Evolutionary conservation across 106 monocot genomes (phyloP).

Genomic region (Narthecium ossifragum): DNA sequence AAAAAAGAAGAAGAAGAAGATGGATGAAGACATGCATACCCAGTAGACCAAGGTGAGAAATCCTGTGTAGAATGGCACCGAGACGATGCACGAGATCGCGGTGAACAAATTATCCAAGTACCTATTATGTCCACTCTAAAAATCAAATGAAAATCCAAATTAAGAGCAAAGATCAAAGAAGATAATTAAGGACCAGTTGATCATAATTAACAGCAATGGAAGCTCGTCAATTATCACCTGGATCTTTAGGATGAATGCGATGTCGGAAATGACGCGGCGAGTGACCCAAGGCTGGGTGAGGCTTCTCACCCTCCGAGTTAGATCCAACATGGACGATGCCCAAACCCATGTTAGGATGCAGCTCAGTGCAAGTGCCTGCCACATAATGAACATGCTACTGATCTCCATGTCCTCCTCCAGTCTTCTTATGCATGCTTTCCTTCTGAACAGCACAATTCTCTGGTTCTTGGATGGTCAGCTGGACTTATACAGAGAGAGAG

Average conservation of each 20-base stretch:
- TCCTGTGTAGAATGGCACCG: slow-evolving; percentile 93
- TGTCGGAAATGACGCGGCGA: slow-evolving; percentile 51
- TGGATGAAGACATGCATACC: slow-evolving; percentile 30
- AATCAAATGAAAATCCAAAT: slow-evolving; percentile 3
- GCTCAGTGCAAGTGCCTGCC: slow-evolving; percentile 55
- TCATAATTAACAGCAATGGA: neutral
- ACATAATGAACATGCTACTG: slow-evolving; percentile 24
- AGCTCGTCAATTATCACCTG: slow-evolving; percentile 36
- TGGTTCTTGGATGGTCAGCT: too few relatives aligned
- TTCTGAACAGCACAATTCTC: too few relatives aligned
- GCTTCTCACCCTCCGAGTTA: slow-evolving; percentile 51
- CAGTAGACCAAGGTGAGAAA: slow-evolving; percentile 90
- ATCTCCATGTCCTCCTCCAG: slow-evolving; percentile 22
- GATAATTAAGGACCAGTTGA: too few relatives aligned
- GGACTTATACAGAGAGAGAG: too few relatives aligned
- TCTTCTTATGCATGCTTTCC: too few relatives aligned
- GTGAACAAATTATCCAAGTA: slow-evolving; percentile 75
- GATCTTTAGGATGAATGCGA: slow-evolving; percentile 39
- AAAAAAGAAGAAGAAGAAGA: neutral
- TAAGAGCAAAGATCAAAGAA: neutral
- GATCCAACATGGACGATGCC: slow-evolving; percentile 38
- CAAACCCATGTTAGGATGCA: slow-evolving; percentile 43
- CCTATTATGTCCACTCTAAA: slow-evolving; percentile 39
- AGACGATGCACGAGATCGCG: slow-evolving; percentile 70
- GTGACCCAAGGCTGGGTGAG: slow-evolving; percentile 65